Evolutionary conservation across 1,284 basidiomycete genomes (phyloP), one percentile per base, ranked within the genome.

Genomic region (Flammula alnicola): DNA sequence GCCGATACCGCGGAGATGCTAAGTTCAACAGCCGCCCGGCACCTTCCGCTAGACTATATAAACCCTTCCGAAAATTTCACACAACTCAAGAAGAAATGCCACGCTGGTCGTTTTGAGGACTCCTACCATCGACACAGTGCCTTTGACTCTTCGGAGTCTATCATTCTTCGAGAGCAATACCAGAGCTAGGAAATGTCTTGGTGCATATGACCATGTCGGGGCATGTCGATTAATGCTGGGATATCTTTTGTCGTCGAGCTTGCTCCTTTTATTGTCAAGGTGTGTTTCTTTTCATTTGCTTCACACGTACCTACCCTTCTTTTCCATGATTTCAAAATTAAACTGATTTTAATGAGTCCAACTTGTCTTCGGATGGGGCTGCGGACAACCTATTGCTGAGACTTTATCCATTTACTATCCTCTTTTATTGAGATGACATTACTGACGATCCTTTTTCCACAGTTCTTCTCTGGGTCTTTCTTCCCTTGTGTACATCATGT

Each of bases 341-440:
- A 60, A 69, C 72, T 73, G 72, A 74, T 75, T 73, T 75, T 72
- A 74, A 75, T 73, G 73, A 75, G 71, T 69, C 68, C 61, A 65
- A 75, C 59, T 58, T 58, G 62, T 66, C 58, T 60, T 57, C 43
- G 32, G 63, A 59, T 56, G 67, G 54, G 61, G 46, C 54, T 66
- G 71, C 64, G 64, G 68, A 72, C 57, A 58, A 48, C 48, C 61
- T 65, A 59, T 60, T 56, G 41, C 66, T 74, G 71, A 73, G 71
- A 65, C 64, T 54, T 54, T 42, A 35, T 23, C 36, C 39, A 19
- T 43, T 27, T 25, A 46, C 37, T 22, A 14, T 32, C 10, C 36
- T 26, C 16, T 40, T 40, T 40, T 26, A 6, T 36, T 47, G 19
- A 10, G n/a, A 47, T 35, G 22, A 33, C 29, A 23, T 30, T n/a